Base-by-base conservation (phyloP, 2,329 filamentous ascomycete species). In the Beauveria sp. region DNA sequence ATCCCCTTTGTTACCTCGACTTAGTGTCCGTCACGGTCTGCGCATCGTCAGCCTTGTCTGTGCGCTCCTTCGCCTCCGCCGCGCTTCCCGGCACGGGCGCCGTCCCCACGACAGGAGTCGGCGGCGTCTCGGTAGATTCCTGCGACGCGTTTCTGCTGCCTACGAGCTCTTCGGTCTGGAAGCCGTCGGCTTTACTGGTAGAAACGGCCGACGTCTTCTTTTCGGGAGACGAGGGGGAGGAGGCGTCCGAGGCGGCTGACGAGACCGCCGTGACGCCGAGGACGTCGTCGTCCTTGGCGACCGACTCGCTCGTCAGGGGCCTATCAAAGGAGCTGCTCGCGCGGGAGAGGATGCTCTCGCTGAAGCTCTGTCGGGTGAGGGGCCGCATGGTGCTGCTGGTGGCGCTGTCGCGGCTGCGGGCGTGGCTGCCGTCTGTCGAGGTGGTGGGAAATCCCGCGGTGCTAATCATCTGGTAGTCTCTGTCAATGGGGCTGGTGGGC, bases 341-440 rank as follows among this genome's bases (percentile, higher is more conserved):
- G 1, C 68, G 71, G 7, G 78, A 79, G 24, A 80, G 72, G 34
- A 79, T 70, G 60, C 76, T 79, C 65, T 80, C 77, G 53, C 72
- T 74, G 59, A 78, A 79, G 63, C 76, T 79, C 47, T 71, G 73
- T 61, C 76, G 75, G 41, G 74, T 77, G 20, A 66, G 63, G 16
- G 75, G 75, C 51, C 75, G 64, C 26, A 61, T 55, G 43, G 66
- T 64, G 10, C 24, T 28, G n/a, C 47, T n/a, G 57, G 54, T 26
- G 60, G 56, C 28, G 62, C 41, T 30, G 44, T 66, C 57, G 18
- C 57, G 55, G 58, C 62, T 57, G 12, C n/a, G 41, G 41, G 41
- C 9, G 41, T 46, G 48, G 48, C 66, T 56, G 63, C 75, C 63
- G 60, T 70, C 64, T 61, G 73, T 66, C 60, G 69, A 71, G 3